phyloP scores from a whole-genome alignment of 116 monocot genomes.

The Posidonia oceanica region DNA sequence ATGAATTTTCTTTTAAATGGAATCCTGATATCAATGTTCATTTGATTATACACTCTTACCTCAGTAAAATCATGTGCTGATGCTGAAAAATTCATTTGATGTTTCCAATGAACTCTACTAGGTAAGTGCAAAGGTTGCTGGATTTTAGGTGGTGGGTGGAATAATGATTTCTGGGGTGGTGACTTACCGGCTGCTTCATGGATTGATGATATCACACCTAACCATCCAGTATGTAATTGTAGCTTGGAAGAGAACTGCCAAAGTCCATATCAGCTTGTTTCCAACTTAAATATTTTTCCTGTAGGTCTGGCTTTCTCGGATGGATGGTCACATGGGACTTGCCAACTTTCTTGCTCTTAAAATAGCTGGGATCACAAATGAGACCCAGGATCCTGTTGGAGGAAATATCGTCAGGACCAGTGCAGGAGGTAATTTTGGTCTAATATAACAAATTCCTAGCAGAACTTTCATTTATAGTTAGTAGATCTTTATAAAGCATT shows the following conservation, averaged over 20 bases:
- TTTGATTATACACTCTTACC: no score
- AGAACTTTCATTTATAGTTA: background rate
- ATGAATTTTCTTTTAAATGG: no score
- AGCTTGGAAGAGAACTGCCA: background rate
- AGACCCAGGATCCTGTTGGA: slow-evolving; percentile 65
- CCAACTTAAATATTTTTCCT: background rate
- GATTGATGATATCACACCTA: slow-evolving; percentile 66
- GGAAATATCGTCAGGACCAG: slow-evolving; percentile 46
- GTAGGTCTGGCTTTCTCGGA: slow-evolving; percentile 87
- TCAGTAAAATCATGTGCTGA: no score
- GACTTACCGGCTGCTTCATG: slow-evolving; percentile 62
- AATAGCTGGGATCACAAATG: slow-evolving; percentile 56
- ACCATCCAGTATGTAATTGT: slow-evolving; percentile 59
- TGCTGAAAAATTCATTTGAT: background rate
- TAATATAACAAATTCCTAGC: background rate
- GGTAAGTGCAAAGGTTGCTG: slow-evolving; percentile 72
- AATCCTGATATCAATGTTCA: no score
- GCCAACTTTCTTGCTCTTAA: slow-evolving; percentile 69
- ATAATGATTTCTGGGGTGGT: slow-evolving; percentile 84
- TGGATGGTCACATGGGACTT: slow-evolving; percentile 96
- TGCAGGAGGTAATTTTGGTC: slow-evolving; percentile 39
- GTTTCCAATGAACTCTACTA: slow-evolving; percentile 8
- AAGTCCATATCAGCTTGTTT: slow-evolving; percentile 1
- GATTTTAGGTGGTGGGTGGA: slow-evolving; percentile 93
- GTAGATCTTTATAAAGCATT: background rate